Base-by-base conservation (phyloP, 2,329 filamentous ascomycete genomes). In the Trichoderma citrinoviride region DNA sequence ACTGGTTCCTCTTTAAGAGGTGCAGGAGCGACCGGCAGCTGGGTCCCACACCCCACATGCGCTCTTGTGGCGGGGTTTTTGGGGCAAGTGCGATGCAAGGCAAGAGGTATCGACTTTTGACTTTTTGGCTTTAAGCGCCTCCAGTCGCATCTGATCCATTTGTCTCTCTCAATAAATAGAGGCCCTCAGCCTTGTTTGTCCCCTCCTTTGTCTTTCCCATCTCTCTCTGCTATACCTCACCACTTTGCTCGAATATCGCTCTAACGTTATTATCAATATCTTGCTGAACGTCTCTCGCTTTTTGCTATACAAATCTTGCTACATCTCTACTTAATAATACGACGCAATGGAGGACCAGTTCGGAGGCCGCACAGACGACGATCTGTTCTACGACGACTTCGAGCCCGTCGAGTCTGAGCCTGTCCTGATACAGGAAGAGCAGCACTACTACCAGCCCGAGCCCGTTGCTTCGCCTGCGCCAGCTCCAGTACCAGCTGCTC, bases 311-410 rank as follows among this genome's bases (percentile, higher is more conserved):
- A 19, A 25, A 19, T 23, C n/a, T 53, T 25, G 46, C 29, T 27
- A 43, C 29, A 47, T 25, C n/a, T 40, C 37, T 6, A 17, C 1
- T 5, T 1, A 27, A 41, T 50, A 5, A 47, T 41, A 37, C 21
- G 41, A n/a, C 61, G 29, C 47, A 67, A 87, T 87, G 85, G 84
- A 87, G 23, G 85, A 87, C 68, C 85, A 87, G 71, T 87, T 87
- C 69, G 81, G 82, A 66, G 85, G 84, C 54, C 80, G 85, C 21
- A 87, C 85, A 52, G 85, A 87, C 71, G 85, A 87, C 69, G 85
- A 87, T 71, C 79, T 87, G 66, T 87, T 87, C 72, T 82, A 83
- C 66, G 85, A 87, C 69, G 85, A 87, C 70, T 86, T 87, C 65
- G 85, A 87, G 73, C 84, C 84, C 7, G 79, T 86, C 57, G 74